phyloP scores from a whole-genome alignment of 83 land plant genomes.

The Thuja plicata region DNA sequence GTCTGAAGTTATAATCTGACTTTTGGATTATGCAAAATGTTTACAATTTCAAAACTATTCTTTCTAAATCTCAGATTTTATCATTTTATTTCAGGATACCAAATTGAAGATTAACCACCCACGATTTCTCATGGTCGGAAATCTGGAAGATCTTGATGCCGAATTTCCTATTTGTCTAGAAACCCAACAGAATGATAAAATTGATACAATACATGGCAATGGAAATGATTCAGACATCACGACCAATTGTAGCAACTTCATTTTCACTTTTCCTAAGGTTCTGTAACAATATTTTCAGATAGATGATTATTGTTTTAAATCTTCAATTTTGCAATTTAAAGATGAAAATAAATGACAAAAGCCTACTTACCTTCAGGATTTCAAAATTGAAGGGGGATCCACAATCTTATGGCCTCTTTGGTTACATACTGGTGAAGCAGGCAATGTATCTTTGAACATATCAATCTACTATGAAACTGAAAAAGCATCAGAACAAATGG shows the following conservation, averaged over 20 bases:
- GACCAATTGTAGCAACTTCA: constrained; percentile 13
- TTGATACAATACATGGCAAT: neutral
- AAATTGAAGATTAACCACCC: constrained; percentile 85
- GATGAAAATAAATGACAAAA: neutral
- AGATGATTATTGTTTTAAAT: constrained; percentile 3
- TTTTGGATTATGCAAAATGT: neutral
- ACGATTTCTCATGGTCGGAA: constrained; percentile 60
- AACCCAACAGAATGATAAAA: constrained; percentile 24
- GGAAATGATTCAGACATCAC: neutral
- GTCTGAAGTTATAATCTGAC: neutral
- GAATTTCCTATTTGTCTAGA: constrained; percentile 84
- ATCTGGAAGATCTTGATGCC: constrained; percentile 41
- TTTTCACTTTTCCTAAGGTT: constrained; percentile 81
- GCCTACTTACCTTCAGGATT: constrained; percentile 41
- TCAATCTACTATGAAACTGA: constrained; percentile 83
- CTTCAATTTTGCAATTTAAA: neutral
- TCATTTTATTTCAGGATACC: constrained; percentile 55
- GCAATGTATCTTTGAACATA: constrained; percentile 53
- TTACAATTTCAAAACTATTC: neutral
- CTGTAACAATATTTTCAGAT: neutral
- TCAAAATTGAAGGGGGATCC: constrained; percentile 51
- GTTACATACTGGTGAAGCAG: constrained; percentile 73
- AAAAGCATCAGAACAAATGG: constrained; percentile 45
- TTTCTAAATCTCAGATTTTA: neutral
- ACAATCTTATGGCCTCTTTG: constrained; percentile 91